phyloP scores from a whole-genome alignment of 441 rosid species.

The Francoa sonchifolia region DNA sequence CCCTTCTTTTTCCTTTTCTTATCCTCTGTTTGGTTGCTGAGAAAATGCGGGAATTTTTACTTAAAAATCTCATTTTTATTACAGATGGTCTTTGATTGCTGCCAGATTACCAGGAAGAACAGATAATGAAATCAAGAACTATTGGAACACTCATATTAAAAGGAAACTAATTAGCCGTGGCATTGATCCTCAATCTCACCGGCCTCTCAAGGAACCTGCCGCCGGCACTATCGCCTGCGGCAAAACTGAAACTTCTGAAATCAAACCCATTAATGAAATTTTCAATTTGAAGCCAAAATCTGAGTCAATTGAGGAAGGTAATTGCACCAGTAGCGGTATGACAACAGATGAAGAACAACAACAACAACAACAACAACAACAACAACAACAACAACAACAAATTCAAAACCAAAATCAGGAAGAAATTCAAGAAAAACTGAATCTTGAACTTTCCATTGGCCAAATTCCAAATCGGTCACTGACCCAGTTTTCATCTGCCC shows the following conservation, averaged over 20 bases:
- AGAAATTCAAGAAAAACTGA: conserved; percentile 15
- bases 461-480: conserved; percentile 1
- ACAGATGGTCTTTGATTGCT: conserved; percentile 12
- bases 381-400: conserved; percentile 16
- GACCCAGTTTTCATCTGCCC: neutral
- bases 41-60: no score
- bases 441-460: conserved; percentile 38
- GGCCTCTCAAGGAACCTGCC: neutral
- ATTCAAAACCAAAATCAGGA: no score
- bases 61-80: neutral
- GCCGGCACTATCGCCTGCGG: no score
- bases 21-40: no score
- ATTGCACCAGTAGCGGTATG: neutral
- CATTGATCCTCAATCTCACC: conserved; percentile 10
- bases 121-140: conserved; percentile 12
- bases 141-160: conserved; percentile 11
- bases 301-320: neutral
- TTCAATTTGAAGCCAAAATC: neutral
- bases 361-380: conserved; percentile 11
- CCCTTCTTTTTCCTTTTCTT: no score
- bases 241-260: neutral
- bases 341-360: neutral
- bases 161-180: conserved; percentile 7
- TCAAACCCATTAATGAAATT: neutral
- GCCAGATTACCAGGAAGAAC: conserved; percentile 13